Evolutionary conservation across 2,329 filamentous ascomycete species (phyloP).

Genomic region (Aspergillus flavus): DNA sequence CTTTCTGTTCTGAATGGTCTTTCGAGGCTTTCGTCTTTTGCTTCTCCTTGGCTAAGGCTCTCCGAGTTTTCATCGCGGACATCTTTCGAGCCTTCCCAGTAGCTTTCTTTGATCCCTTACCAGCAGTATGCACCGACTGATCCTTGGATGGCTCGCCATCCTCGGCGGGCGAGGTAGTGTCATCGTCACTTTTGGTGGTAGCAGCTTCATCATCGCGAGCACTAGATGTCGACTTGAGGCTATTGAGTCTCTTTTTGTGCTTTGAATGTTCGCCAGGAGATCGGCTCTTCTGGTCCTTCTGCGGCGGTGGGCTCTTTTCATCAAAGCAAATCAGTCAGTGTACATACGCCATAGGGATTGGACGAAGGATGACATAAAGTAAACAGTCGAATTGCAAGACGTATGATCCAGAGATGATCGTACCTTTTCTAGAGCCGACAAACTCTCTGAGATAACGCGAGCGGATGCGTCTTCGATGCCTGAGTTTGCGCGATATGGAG

Average conservation of each 20-base stretch:
- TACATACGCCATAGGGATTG: not conserved
- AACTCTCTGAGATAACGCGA: conserved; percentile 1
- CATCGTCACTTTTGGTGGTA: not conserved
- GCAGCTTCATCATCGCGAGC: not conserved
- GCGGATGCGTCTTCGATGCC: not conserved
- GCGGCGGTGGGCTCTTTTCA: not conserved
- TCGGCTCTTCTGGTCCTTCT: not conserved
- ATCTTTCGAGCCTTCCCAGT: not conserved
- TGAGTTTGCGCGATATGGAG: conserved; percentile 18
- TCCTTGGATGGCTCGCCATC: not conserved
- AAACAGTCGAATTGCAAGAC: not conserved
- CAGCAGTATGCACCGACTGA: not conserved
- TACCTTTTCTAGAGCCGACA: conserved; percentile 13
- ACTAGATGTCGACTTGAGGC: not conserved
- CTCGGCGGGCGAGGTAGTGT: not conserved
- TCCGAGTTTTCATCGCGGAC: not conserved
- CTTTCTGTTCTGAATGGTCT: not conserved
- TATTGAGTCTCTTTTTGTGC: not conserved
- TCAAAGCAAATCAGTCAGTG: not conserved
- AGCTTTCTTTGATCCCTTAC: not conserved
- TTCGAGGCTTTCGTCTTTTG: conserved; percentile 1
- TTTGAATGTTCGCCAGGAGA: not conserved
- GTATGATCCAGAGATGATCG: not conserved
- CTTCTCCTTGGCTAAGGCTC: not conserved
- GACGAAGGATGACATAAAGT: not conserved